Percentiles rank a stretch among this genome's conserved stretches.
These are phyloP conservation scores for Bretziella fagacearum DNA, from an alignment of 2,329 filamentous ascomycete species.

Conservation along the genomic window DNA sequence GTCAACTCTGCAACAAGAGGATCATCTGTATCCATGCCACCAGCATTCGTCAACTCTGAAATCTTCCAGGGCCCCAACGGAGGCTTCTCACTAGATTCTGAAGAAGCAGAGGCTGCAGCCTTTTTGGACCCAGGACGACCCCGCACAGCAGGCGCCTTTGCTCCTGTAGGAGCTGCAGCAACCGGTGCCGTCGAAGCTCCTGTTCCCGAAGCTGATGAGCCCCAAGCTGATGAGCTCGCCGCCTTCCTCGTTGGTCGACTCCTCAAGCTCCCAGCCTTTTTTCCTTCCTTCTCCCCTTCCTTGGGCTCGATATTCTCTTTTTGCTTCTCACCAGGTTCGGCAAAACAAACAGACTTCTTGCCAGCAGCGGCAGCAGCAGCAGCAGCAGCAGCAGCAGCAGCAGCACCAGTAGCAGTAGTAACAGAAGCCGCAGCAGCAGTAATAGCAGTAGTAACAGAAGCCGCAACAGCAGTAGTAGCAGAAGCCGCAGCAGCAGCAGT, in stretches of 20 bases:
- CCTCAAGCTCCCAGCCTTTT: conserved; percentile 25
- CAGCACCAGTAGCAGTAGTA: conserved; percentile 20
- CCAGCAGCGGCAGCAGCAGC: conserved; percentile 24
- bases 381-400: neutral
- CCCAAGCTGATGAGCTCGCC: too few relatives aligned
- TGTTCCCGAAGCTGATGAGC: conserved; percentile 1
- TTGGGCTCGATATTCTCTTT: conserved; percentile 42
- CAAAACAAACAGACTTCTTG: conserved; percentile 47
- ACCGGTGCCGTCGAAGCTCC: conserved; percentile 15
- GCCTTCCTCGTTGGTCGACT: conserved; percentile 31
- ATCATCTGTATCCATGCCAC: conserved; percentile 28
- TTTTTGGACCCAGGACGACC: conserved; percentile 19
- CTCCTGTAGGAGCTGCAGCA: conserved; percentile 15
- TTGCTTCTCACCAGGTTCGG: conserved; percentile 33
- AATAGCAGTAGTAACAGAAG: conserved; percentile 42
- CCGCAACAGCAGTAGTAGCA: conserved; percentile 32
- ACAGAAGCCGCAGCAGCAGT: conserved; percentile 15
- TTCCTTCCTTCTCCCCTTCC: conserved; percentile 9
- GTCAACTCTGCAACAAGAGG: conserved; percentile 38
- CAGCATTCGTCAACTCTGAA: conserved; percentile 31
- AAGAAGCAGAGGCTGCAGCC: conserved; percentile 18
- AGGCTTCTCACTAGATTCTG: conserved; percentile 24
- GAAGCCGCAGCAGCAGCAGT: conserved; percentile 12
- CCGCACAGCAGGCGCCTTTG: conserved; percentile 20
- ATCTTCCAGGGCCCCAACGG: conserved; percentile 50